Evolutionary conservation across 495 filamentous ascomycete species (phyloP).

Genomic region (Oleoguttula mirabilis): DNA sequence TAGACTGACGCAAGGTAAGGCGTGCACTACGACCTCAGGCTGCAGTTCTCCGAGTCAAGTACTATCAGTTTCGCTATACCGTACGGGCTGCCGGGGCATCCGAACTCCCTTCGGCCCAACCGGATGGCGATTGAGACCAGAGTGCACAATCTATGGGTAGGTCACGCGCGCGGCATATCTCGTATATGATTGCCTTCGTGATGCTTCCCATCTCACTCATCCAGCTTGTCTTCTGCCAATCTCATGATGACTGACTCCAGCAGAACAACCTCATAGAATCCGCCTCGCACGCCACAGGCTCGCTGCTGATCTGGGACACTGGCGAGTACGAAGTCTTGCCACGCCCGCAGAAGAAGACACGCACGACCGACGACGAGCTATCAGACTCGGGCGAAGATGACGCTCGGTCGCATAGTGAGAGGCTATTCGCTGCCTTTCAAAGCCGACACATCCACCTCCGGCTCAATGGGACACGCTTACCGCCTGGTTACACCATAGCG

Average conservation of each 20-base stretch:
- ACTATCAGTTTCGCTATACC: conserved; percentile 53
- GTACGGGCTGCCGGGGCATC: conserved; percentile 54
- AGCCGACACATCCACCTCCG: conserved; percentile 49
- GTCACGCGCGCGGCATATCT: conserved; percentile 20
- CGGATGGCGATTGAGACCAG: conserved; percentile 57
- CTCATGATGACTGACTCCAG: conserved; percentile 6
- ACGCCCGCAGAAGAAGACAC: conserved; percentile 22
- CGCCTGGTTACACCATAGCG: conserved; percentile 44
- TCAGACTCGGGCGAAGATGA: conserved; percentile 22
- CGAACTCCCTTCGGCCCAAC: conserved; percentile 44
- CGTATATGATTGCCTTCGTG: not conserved
- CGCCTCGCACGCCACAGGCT: conserved; percentile 45
- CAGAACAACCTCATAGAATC: conserved; percentile 60
- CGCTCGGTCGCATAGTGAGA: conserved; percentile 33
- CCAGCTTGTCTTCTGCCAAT: conserved; percentile 3
- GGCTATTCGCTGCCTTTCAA: conserved; percentile 43
- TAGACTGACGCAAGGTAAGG: conserved; percentile 14
- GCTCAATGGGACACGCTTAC: conserved; percentile 47
- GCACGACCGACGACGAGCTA: conserved; percentile 37
- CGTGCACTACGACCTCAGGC: conserved; percentile 43
- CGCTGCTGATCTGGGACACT: conserved; percentile 59
- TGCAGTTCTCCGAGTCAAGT: conserved; percentile 55
- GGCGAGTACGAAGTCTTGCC: conserved; percentile 52
- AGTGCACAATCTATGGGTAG: conserved; percentile 54
- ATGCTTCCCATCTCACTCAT: not conserved